Evolutionary conservation across 2,329 filamentous ascomycete genomes (phyloP).

Genomic region (Pseudogymnoascus sp.): DNA sequence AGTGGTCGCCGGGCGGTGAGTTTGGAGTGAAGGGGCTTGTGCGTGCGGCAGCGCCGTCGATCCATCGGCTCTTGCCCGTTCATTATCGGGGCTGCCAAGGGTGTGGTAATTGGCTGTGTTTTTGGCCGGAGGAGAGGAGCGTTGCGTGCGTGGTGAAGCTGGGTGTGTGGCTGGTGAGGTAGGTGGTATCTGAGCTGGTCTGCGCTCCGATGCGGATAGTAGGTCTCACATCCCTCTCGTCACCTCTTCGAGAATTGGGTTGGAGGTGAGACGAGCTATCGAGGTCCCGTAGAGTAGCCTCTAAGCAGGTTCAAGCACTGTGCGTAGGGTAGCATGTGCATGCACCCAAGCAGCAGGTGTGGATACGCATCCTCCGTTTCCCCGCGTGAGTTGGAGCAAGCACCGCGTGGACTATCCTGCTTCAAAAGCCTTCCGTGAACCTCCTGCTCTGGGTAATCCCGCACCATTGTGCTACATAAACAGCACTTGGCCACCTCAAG

Average conservation of each 20-base stretch:
- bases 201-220: background rate
- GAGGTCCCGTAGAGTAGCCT: background rate
- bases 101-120: background rate
- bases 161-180: background rate
- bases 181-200: background rate
- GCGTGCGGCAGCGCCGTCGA: conserved; percentile 1
- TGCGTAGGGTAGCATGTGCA: conserved; percentile 6
- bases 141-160: background rate
- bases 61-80: conserved; percentile 8
- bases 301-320: background rate
- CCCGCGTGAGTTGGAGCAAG: background rate
- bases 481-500: background rate
- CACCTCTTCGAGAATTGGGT: background rate
- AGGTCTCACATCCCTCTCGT: background rate
- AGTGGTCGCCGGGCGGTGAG: background rate
- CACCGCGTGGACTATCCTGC: conserved; percentile 2
- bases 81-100: background rate
- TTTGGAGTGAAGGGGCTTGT: background rate
- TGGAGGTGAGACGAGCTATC: background rate
- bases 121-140: background rate
- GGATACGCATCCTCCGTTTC: conserved; percentile 6
- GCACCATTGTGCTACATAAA: background rate
- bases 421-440: background rate
- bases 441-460: background rate
- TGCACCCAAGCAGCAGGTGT: background rate